Evolutionary conservation across 2,329 filamentous ascomycete genomes (phyloP), one percentile per base, ranked within the genome.

Genomic region (Hawksworthiomyces lignivorus): DNA sequence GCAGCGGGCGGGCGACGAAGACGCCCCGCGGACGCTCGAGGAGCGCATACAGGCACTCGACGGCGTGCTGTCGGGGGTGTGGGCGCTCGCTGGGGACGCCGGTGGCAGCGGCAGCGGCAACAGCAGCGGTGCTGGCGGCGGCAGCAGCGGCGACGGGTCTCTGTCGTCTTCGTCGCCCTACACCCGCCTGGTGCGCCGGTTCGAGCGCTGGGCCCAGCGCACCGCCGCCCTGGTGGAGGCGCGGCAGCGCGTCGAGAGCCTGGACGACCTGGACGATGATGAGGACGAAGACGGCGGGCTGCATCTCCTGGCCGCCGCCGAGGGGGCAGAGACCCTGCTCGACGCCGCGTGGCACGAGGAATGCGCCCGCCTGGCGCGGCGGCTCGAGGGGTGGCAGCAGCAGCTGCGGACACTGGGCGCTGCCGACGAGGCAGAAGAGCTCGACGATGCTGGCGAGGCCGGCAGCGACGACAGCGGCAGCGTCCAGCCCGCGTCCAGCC

Each of bases 261-360:
- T 43, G 24, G 36, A 26, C 6, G 45, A 48, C 9, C 22, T 50
- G 11, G 27, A 27, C 19, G 39, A 40, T 18, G 34, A 34, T 14
- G 21, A 40, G 4, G 39, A 37, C 6, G 36, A 50, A 12, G 51
- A 43, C 35, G 24, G 24, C 24, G 12, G 8, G 12, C 8, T 8
- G 8, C 24, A 26, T 12, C 12, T 26, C 30, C 52, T 65, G 12
- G 55, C 54, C 11, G 56, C 56, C 11, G 56, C 60, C 21, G 56
- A 59, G 7, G 52, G n/a, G n/a, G n/a, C n/a, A n/a, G 24, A 40
- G n/a, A 58, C 62, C 2, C 52, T 71, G 7, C 59, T 84, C 14
- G 75, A 80, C 43, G 57, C 58, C 3, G 54, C 62, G 1, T 84
- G 80, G 80, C 72, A 69, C 52, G 73, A 73, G 20, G 77, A 82